Conservation (phyloP, 2,329 filamentous ascomycete species). For the Epicoccum sorghinum region DNA sequence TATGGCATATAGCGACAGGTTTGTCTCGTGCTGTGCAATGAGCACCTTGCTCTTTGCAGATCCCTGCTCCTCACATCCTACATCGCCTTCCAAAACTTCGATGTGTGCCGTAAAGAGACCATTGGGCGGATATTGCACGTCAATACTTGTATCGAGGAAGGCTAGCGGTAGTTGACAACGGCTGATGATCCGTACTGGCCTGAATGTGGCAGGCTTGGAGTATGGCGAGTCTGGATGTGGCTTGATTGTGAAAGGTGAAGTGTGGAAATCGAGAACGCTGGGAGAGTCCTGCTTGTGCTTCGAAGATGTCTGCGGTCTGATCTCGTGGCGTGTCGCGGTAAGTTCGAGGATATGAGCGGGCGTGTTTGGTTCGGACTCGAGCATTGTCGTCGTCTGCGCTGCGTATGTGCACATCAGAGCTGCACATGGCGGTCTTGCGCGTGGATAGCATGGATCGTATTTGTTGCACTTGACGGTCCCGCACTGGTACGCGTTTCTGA, state of each 20-base stretch:
- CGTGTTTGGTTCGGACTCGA: slow-evolving; percentile 25
- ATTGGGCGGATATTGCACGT: slow-evolving; percentile 30
- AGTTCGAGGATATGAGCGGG: slow-evolving; percentile 30
- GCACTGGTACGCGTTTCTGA: slow-evolving; percentile 9
- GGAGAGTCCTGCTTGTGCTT: slow-evolving; percentile 42
- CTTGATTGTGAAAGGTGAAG: slow-evolving; percentile 40
- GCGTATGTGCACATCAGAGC: slow-evolving; percentile 33
- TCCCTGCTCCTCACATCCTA: slow-evolving; percentile 11
- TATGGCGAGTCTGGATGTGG: slow-evolving; percentile 38
- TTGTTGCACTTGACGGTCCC: slow-evolving; percentile 2
- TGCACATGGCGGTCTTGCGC: slow-evolving; percentile 6
- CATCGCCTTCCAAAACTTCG: slow-evolving; percentile 36
- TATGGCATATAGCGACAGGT: slow-evolving; percentile 81
- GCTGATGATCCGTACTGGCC: slow-evolving; percentile 42
- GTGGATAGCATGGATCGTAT: background rate
- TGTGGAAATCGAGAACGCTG: slow-evolving; percentile 36
- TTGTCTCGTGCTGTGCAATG: slow-evolving; percentile 41
- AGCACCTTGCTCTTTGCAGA: slow-evolving; percentile 33
- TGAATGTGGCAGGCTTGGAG: slow-evolving; percentile 39
- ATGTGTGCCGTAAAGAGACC: slow-evolving; percentile 45
- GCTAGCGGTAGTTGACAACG: slow-evolving; percentile 47
- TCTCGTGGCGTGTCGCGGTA: slow-evolving; percentile 32
- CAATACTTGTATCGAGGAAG: slow-evolving; percentile 43
- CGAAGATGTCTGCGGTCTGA: slow-evolving; percentile 33
- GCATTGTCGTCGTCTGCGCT: slow-evolving; percentile 43